Base-by-base conservation (phyloP, 192 early-diverging fungal species). In the Endogone sp. region DNA sequence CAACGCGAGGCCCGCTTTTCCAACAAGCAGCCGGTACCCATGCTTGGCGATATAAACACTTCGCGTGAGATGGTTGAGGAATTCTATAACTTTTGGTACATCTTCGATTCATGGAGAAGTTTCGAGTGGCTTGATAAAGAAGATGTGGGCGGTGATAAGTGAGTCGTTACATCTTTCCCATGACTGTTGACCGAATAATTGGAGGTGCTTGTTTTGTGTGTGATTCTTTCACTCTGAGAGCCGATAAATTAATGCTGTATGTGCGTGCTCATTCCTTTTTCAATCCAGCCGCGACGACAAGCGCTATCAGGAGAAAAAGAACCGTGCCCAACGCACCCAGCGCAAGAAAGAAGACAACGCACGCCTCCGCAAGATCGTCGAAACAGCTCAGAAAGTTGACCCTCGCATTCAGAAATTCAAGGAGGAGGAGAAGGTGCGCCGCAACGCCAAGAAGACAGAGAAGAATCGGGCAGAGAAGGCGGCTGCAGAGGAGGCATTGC, bases 51-150 rank as follows among this genome's bases (percentile, higher is more conserved):
- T 64, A 80, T 71, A 29, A 72, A 83, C 63, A 75, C 86, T 9
- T 24, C 76, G 61, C 83, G 87, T 75, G 89, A 84, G 61, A 83
- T 85, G 20, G 90, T 95, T 57, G 91, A 95, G 71, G 56, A 59
- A n/a, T 95, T 95, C 75, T 95, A 95, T 75, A 81, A 88, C 66
- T 95, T 93, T 75, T 93, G 88, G 84, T 90, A 89, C 74, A 83
- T 79, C 78, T 93, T 99, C 75, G 93, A 99, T 70, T 97, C 95
- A 61, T 98, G 96, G 96, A 85, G 98, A 71, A 90, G 95, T 30
- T 99, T 99, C 70, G 98, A 99, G 88, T 93, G 91, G 79, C 80
- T 93, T 65, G 98, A 99, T 78, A 98, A 99, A 88, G 96, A 99
- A 81, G 95, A 93, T 75, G 89, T 87, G 62, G 94, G 82, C 60